Evolutionary conservation across 306 rosid genomes (phyloP), one percentile per base, ranked within the genome.

Genomic region (Pterocarpus santalinus): DNA sequence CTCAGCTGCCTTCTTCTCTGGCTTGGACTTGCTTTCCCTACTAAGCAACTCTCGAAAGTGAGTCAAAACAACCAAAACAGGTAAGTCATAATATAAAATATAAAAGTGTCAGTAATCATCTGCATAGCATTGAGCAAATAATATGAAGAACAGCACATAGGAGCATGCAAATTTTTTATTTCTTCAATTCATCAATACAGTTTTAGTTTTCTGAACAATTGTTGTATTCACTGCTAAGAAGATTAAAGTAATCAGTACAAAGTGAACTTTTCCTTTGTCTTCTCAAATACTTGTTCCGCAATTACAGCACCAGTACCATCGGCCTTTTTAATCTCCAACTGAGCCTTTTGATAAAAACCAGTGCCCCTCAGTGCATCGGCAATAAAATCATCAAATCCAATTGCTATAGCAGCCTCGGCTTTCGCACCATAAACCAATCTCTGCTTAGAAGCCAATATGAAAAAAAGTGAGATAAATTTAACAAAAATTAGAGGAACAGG

Each of bases 201-300:
- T 65, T n/a, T 38, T 41, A 43, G 52, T 5, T 41, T 77, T 51
- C 56, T 11, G 57, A 65, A 52, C 73, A 76, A 69, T 16, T 62
- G 55, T 34, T 35, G 58, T 8, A 38, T 69, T 69, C 73, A 52
- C 49, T 69, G 43, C 34, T 63, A 55, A 49, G 22, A 33, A 41
- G 52, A 38, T 65, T 30, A 53, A 52, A 49, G 28, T 39, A 60
- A 58, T 84, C 79, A 84, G 66, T 87, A 84, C 76, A 89, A 65
- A 73, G 77, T 34, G 64, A 92, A 93, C 66, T 91, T 90, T 44
- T 82, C 86, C 88, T 86, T 95, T 32, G 97, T 91, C 84, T 88
- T 90, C 90, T 91, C 97, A 76, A 95, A 95, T 39, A 95, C 97
- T 85, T 92, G 92, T 79, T 91, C 98, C 5, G 97, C 97, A 30